Conservation (phyloP, 2,329 filamentous ascomycete genomes). For the Zasmidium angulare region DNA sequence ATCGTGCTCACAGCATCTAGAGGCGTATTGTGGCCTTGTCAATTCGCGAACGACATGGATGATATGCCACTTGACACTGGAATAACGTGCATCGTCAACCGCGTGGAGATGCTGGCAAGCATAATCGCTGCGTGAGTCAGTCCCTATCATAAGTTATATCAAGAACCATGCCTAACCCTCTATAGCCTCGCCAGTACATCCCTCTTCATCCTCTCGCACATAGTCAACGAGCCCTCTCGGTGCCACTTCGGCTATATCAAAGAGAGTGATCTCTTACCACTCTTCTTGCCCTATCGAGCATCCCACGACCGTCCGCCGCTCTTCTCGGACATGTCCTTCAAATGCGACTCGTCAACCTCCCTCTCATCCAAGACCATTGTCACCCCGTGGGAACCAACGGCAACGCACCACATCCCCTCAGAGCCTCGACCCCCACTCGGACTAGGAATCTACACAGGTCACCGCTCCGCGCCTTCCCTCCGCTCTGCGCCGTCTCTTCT, state of each 20-base stretch:
- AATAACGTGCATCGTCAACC: constrained; percentile 27
- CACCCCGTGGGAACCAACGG: constrained; percentile 12
- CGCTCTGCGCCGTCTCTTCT: constrained; percentile 23
- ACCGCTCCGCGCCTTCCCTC: constrained; percentile 18
- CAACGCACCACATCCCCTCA: constrained; percentile 11
- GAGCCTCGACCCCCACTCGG: constrained; percentile 21
- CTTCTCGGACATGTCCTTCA: constrained; percentile 33
- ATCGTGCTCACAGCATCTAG: constrained; percentile 27
- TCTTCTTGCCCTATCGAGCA: constrained; percentile 23
- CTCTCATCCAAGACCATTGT: constrained; percentile 19
- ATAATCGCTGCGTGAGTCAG: constrained; percentile 27
- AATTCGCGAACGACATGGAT: background rate
- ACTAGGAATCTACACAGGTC: constrained; percentile 25
- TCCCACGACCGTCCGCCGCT: constrained; percentile 11
- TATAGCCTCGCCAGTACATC: constrained; percentile 21
- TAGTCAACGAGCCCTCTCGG: constrained; percentile 24
- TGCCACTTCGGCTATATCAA: constrained; percentile 27
- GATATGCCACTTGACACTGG: constrained; percentile 19
- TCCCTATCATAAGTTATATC: background rate
- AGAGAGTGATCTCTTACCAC: constrained; percentile 19
- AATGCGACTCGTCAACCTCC: constrained; percentile 31
- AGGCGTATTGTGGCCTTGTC: constrained; percentile 20
- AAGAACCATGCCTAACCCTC: constrained; percentile 2
- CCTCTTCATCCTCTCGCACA: constrained; percentile 29
- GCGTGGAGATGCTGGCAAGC: constrained; percentile 24